Evolutionary conservation across 768 basidiomycete species (phyloP).

Genomic region (Gloeopeniophorella convolvens): DNA sequence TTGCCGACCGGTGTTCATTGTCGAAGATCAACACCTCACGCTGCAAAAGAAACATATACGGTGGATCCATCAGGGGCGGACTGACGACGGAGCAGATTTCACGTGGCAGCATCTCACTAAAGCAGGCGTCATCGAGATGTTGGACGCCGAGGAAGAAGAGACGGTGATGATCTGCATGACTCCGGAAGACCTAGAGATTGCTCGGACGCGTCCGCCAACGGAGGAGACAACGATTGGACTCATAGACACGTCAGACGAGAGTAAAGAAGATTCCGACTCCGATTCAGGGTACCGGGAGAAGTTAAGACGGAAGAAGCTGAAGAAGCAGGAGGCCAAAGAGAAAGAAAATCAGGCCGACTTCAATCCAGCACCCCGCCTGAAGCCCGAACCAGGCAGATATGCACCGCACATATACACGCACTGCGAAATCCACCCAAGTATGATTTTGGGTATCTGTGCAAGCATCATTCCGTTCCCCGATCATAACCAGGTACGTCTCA

Average conservation of each 20-base stretch:
- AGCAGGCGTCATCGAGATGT: slow-evolving; percentile 83
- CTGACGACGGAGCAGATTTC: slow-evolving; percentile 45
- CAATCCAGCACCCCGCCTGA: slow-evolving; percentile 84
- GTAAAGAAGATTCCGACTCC: no score
- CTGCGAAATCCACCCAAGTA: slow-evolving; percentile 98
- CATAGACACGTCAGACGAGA: no score
- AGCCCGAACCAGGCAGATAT: slow-evolving; percentile 57
- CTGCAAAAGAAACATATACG: slow-evolving; percentile 81
- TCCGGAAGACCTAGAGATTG: slow-evolving; percentile 88
- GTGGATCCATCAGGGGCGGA: slow-evolving; percentile 50
- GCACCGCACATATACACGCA: slow-evolving; percentile 90
- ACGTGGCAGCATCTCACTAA: slow-evolving; percentile 85
- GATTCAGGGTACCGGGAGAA: no score
- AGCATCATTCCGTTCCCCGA: slow-evolving; percentile 99
- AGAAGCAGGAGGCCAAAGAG: no score
- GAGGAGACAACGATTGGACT: no score
- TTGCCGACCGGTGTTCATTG: slow-evolving; percentile 95
- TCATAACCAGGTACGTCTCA: slow-evolving; percentile 81
- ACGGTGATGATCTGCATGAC: slow-evolving; percentile 99
- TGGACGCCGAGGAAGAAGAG: slow-evolving; percentile 99
- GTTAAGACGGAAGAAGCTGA: no score
- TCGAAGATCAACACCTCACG: slow-evolving; percentile 81
- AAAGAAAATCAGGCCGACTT: slow-evolving; percentile 52
- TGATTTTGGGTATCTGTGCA: slow-evolving; percentile 98
- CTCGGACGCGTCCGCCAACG: no score